phyloP scores from a whole-genome alignment of 768 basidiomycete genomes.

The Suillus decipiens region DNA sequence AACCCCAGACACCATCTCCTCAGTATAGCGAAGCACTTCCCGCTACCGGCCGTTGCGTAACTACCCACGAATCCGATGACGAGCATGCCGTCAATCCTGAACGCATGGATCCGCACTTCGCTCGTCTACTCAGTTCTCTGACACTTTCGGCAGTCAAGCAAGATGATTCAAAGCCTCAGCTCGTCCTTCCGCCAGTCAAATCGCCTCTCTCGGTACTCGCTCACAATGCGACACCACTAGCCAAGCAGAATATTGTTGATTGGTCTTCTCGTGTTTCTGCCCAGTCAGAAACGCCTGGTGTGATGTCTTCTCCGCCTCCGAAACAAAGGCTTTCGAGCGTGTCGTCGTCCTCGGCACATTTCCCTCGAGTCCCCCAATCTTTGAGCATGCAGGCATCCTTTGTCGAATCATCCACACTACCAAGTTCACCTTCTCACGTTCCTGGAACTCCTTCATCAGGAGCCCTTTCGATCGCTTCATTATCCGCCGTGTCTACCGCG shows the following conservation, averaged over 20 bases:
- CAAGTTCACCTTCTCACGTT: background rate
- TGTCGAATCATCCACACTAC: constrained; percentile 1
- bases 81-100: constrained; percentile 29
- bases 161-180: constrained; percentile 15
- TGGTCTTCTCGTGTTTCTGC: constrained; percentile 35
- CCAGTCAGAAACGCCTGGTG: constrained; percentile 16
- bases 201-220: constrained; percentile 8
- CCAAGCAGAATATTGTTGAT: constrained; percentile 26
- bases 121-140: constrained; percentile 62
- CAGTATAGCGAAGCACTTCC: constrained; percentile 47
- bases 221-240: constrained; percentile 13
- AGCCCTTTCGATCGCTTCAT: constrained; percentile 3
- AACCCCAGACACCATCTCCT: constrained; percentile 66
- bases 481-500: constrained; percentile 9
- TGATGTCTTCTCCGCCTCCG: constrained; percentile 13
- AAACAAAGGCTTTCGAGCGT: constrained; percentile 13
- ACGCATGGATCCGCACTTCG: constrained; percentile 68
- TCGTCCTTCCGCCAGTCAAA: constrained; percentile 7
- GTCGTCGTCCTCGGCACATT: constrained; percentile 6
- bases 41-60: constrained; percentile 18
- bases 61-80: constrained; percentile 37
- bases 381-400: constrained; percentile 8
- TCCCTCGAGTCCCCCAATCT: constrained; percentile 3
- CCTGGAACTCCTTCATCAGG: constrained; percentile 16
- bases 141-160: constrained; percentile 53